phyloP scores from a whole-genome alignment of 2,329 filamentous ascomycete species.

The Fusarium sp. region DNA sequence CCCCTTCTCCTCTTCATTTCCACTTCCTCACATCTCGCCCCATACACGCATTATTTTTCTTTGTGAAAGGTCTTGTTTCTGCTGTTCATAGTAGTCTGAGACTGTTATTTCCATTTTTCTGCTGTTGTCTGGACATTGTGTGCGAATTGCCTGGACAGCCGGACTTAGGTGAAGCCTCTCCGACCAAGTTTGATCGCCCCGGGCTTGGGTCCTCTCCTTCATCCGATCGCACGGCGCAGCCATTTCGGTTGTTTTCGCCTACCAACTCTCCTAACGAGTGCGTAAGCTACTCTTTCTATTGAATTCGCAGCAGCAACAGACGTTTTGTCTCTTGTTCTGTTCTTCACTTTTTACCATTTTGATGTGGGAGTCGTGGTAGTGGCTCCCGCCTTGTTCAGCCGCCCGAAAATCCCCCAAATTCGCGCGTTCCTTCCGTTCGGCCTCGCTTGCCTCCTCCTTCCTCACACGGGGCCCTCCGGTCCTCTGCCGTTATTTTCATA shows the following conservation, averaged over 20 bases:
- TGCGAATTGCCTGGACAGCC: constrained; percentile 26
- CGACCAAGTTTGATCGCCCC: constrained; percentile 25
- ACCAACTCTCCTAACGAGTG: constrained; percentile 3
- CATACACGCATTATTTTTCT: constrained; percentile 10
- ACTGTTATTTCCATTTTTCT: background rate
- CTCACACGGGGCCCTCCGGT: constrained; percentile 38
- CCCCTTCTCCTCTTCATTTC: constrained; percentile 22
- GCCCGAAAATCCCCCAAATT: constrained; percentile 32
- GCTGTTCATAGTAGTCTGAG: background rate
- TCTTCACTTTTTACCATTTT: background rate
- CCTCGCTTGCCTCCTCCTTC: constrained; percentile 32
- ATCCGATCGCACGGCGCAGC: constrained; percentile 35
- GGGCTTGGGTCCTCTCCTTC: constrained; percentile 25
- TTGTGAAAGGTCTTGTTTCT: background rate
- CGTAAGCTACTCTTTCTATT: constrained; percentile 14
- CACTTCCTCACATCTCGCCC: constrained; percentile 16
- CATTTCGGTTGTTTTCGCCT: constrained; percentile 32
- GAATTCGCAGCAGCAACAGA: background rate
- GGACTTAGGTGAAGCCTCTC: constrained; percentile 17
- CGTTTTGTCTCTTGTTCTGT: background rate
- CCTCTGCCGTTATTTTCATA: constrained; percentile 38
- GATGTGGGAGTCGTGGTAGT: constrained; percentile 12
- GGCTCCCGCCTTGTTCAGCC: constrained; percentile 22
- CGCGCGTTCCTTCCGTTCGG: constrained; percentile 41
- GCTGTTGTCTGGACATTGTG: constrained; percentile 14